Evolutionary conservation across 75 land plant genomes (phyloP).

Genomic region (Sequoiadendron giganteum): DNA sequence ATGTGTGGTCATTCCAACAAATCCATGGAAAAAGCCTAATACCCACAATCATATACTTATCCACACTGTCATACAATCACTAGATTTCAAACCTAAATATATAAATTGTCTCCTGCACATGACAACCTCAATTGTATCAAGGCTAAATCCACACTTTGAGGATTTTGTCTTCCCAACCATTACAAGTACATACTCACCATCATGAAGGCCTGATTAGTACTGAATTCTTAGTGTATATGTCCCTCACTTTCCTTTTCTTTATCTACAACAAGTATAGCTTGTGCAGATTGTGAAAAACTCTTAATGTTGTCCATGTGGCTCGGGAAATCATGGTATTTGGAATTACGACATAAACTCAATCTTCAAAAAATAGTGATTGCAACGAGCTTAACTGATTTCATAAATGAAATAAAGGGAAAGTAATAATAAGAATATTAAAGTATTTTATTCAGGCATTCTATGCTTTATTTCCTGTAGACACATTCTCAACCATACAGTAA

Average conservation of each 20-base stretch:
- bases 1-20: not conserved
- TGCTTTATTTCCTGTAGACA: too few relatives aligned
- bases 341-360: too few relatives aligned
- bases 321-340: too few relatives aligned
- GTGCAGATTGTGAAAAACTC: not conserved
- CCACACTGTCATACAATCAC: not conserved
- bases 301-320: too few relatives aligned
- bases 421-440: too few relatives aligned
- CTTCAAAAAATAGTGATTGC: too few relatives aligned
- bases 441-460: too few relatives aligned
- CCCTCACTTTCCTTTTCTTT: not conserved
- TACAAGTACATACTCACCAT: not conserved
- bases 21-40: not conserved
- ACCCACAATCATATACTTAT: not conserved
- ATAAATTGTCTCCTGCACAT: not conserved
- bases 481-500: too few relatives aligned
- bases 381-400: too few relatives aligned
- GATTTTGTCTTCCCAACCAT: not conserved
- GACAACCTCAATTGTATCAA: not conserved
- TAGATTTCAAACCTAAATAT: not conserved
- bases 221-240: not conserved
- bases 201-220: not conserved
- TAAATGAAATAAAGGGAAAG: too few relatives aligned
- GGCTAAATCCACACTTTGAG: not conserved
- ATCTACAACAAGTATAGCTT: not conserved